Evolutionary conservation across 495 filamentous ascomycete species (phyloP), one percentile per base, ranked within the genome.

Genomic region (Darksidea phi): DNA sequence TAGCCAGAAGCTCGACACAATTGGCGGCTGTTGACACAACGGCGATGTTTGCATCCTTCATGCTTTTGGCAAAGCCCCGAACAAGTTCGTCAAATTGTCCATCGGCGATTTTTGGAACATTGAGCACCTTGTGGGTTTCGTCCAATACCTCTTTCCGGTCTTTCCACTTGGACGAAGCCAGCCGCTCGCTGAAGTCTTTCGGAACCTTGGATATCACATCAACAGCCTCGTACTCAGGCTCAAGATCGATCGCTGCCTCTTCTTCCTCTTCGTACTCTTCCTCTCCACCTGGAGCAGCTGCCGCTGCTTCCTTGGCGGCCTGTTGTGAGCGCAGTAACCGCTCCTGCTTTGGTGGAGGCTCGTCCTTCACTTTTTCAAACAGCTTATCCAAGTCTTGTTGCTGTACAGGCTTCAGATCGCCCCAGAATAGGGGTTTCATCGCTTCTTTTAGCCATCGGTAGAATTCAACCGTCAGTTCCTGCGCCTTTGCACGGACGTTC

Each of bases 381-480:
- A 95, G 81, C 57, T 93, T 90, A 65, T 99, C 95, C 53, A 99
- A 72, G 71, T 99, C 95, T 61, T 84, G 84, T 71, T 99, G 95
- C 64, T 99, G 95, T 1, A 95, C 91, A 1, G 91, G 89, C 72
- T 99, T 99, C 59, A 99, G 74, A 42, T 97, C 95, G 42, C 83
- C 83, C 90, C 92, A 99, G 71, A 99, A 99, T 71, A 96, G 85
- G 17, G 93, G 90, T 72, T 99, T 99, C 82, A 99, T 97, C 1
- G 92, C 95, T 56, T 99, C 95, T 59, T 90, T 87, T 28, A 99
- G 81, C 95, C 95, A 99, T 72, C 95, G 80, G 74, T 97, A 99
- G 45, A 99, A 83, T 68, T 97, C 95, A 49, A 96, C 92, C 0
- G 91, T 87, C 26, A 99, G 78, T 64, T 88, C 91, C 49, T 94